A percentile compares a stretch with the other conserved stretches of the same genome.
These are phyloP conservation scores for Malassezia brasiliensis DNA, from an alignment of 1,284 basidiomycete species.

Conservation along the genomic window DNA sequence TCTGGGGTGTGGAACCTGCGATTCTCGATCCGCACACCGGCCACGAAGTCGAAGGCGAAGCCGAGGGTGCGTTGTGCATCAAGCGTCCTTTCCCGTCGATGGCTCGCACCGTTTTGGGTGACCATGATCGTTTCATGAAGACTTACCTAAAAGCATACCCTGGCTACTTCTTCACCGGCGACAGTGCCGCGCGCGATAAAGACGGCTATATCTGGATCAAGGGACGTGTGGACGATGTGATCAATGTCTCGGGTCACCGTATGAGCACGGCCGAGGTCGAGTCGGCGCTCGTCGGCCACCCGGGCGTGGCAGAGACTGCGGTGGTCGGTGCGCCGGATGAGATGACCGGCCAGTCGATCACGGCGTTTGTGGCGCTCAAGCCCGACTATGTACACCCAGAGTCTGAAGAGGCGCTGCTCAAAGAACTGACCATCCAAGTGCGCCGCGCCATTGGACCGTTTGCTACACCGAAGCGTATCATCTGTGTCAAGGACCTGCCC, in stretches of 20 bases:
- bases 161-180: slow-evolving; percentile 84
- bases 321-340: slow-evolving; percentile 46
- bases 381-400: slow-evolving; percentile 62
- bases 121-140: slow-evolving; percentile 83
- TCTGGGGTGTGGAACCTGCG: slow-evolving; percentile 86
- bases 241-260: slow-evolving; percentile 73
- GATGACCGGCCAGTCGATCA: slow-evolving; percentile 45
- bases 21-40: slow-evolving; percentile 77
- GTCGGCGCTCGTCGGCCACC: slow-evolving; percentile 83
- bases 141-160: slow-evolving; percentile 72
- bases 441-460: slow-evolving; percentile 56
- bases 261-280: slow-evolving; percentile 96
- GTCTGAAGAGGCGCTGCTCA: slow-evolving; percentile 64
- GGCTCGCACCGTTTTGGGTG: slow-evolving; percentile 83
- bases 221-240: slow-evolving; percentile 80
- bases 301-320: slow-evolving; percentile 89
- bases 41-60: slow-evolving; percentile 68
- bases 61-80: slow-evolving; percentile 83
- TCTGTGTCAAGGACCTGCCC: slow-evolving; percentile 74
- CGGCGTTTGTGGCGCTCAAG: slow-evolving; percentile 54
- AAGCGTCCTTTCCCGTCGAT: slow-evolving; percentile 89
- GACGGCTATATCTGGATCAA: slow-evolving; percentile 87
- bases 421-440: slow-evolving; percentile 87
- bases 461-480: slow-evolving; percentile 79
- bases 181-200: slow-evolving; percentile 84